Percentiles rank a stretch among this genome's conserved stretches.
Evolutionary conservation across 1,284 basidiomycete species (phyloP).

Genomic region (Cutaneotrichosporon sp.): DNA sequence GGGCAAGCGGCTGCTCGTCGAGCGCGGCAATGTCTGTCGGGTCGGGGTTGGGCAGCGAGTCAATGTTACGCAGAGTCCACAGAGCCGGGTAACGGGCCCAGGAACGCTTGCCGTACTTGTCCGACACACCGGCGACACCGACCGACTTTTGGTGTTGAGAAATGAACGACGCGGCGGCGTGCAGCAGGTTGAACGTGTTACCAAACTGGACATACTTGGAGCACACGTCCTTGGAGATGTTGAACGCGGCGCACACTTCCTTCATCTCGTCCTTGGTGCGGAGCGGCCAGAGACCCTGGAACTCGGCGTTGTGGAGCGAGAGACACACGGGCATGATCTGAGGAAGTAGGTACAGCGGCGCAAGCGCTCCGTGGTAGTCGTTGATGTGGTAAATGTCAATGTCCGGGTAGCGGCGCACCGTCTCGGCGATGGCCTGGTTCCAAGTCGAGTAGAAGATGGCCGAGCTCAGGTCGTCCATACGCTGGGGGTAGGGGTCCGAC

Average conservation of each 20-base stretch:
- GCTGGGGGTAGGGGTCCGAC: constrained; percentile 84
- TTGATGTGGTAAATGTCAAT: constrained; percentile 66
- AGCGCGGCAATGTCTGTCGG: constrained; percentile 87
- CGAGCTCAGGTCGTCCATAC: constrained; percentile 91
- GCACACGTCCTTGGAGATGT: constrained; percentile 88
- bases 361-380: constrained; percentile 87
- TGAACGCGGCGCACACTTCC: constrained; percentile 92
- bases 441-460: constrained; percentile 95
- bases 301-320: constrained; percentile 92
- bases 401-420: constrained; percentile 72
- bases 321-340: constrained; percentile 82
- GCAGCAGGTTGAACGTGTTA: constrained; percentile 89
- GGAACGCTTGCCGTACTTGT: constrained; percentile 86
- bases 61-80: constrained; percentile 90
- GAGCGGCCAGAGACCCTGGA: constrained; percentile 90
- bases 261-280: constrained; percentile 96
- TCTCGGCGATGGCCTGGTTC: constrained; percentile 90
- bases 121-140: constrained; percentile 89
- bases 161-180: constrained; percentile 85
- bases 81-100: constrained; percentile 92
- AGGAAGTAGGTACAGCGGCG: constrained; percentile 79
- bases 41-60: constrained; percentile 83
- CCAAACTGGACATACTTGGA: constrained; percentile 94
- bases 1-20: constrained; percentile 66
- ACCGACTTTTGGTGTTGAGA: constrained; percentile 84